Evolutionary conservation across 1,284 basidiomycete genomes (phyloP).

Genomic region (Ceratobasidium sp.): DNA sequence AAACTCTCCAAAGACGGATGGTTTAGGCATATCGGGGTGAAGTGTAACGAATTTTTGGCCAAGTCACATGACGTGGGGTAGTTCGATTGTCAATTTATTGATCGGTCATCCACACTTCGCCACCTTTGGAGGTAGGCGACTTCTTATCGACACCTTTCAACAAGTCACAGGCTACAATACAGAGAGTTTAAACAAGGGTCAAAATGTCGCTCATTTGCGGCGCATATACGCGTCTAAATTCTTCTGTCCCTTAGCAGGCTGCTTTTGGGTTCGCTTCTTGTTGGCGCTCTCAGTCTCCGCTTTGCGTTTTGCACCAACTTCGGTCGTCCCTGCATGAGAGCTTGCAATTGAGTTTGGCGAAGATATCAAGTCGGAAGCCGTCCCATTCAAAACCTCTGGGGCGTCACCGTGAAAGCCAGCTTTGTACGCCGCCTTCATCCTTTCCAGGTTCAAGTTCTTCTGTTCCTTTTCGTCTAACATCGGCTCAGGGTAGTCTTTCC

Average conservation of each 20-base stretch:
- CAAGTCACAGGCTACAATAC: too few relatives aligned
- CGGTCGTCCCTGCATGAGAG: neutral
- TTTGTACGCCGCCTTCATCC: conserved; percentile 57
- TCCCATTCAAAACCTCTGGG: conserved; percentile 55
- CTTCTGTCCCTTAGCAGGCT: neutral
- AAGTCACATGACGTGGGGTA: too few relatives aligned
- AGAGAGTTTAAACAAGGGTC: too few relatives aligned
- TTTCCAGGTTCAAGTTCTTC: conserved; percentile 49
- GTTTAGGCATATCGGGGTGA: conserved; percentile 18
- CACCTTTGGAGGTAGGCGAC: too few relatives aligned
- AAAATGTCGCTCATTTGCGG: conserved; percentile 15
- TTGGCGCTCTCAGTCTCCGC: neutral
- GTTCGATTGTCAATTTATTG: too few relatives aligned
- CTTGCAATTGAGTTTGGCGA: conserved; percentile 41
- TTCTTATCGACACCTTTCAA: too few relatives aligned
- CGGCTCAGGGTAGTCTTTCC: conserved; percentile 59
- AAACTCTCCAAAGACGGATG: conserved; percentile 14
- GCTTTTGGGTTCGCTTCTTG: conserved; percentile 12
- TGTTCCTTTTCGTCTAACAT: conserved; percentile 59
- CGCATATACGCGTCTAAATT: conserved; percentile 21
- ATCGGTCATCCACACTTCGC: too few relatives aligned
- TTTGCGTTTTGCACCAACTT: conserved; percentile 1
- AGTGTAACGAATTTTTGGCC: neutral
- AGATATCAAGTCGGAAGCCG: conserved; percentile 51
- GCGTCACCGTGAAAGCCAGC: conserved; percentile 54